Evolutionary conservation across 1,284 basidiomycete species (phyloP), one percentile per base, ranked within the genome.

Genomic region (Rhodotorula sp.): DNA sequence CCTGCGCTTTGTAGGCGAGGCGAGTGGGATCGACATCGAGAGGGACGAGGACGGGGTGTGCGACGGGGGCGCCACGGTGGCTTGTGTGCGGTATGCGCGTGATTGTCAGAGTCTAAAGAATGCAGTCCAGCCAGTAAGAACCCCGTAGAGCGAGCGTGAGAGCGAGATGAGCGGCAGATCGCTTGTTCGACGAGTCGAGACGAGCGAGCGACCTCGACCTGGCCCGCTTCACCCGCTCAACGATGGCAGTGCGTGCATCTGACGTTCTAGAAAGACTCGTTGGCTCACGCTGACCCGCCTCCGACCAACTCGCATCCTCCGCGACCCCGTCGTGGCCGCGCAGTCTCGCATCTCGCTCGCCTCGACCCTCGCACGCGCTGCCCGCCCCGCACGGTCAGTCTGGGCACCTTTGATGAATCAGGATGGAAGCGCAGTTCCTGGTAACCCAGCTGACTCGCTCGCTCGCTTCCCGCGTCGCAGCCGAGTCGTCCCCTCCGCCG

Each of bases 341-440:
- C 49, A 62, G 61, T 54, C 52, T 30, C 61, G 51, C 24, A 8
- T 54, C 61, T 22, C 52, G 19, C 29, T 27, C 36, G 29, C 27
- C 30, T 54, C 61, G n/a, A 61, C 34, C 8, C 30, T 62, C 52
- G 48, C 53, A 27, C 62, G 48, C 59, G 7, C 48, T 48, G 62
- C 46, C 20, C 47, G 54, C 22, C 55, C 62, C 17, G 30, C 61
- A 15, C 62, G 52, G 62, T 63, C 19, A 24, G 62, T n/a, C 29
- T 24, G 5, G 49, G 11, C 32, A 10, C 30, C 19, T 13, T 5
- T 11, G 5, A 11, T 13, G 6, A 1, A 17, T 44, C 29, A 27
- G 39, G 39, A 44, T 44, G 39, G 39, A 44, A 44, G 39, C 7
- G 39, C 13, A 44, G 39, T 44, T 10, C 3, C 20, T 34, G 19